These are phyloP conservation scores for Diaporthe helianthi DNA, from an alignment of 2,329 filamentous ascomycete species.

Conservation along the genomic window DNA sequence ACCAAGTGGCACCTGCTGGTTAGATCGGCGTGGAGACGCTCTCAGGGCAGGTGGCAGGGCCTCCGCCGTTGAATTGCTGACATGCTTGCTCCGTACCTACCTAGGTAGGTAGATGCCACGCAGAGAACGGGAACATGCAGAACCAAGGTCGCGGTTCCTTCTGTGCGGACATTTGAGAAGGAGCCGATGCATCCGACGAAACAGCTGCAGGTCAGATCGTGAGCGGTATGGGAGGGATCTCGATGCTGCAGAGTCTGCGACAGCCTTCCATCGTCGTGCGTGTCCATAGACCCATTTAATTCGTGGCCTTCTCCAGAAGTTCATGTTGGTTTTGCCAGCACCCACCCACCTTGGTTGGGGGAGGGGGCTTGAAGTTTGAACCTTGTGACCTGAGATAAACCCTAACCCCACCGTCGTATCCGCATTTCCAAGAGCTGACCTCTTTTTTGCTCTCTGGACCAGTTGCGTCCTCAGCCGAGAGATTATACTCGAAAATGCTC, in stretches of 20 bases:
- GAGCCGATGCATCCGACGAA: slow-evolving; percentile 3
- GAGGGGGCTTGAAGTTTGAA: too few relatives aligned
- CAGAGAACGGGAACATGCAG: too few relatives aligned
- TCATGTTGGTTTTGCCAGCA: slow-evolving; percentile 20
- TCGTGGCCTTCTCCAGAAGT: slow-evolving; percentile 13
- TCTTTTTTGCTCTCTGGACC: neutral
- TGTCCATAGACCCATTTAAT: slow-evolving; percentile 24
- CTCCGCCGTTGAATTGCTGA: neutral
- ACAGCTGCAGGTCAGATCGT: slow-evolving; percentile 9
- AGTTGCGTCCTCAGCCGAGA: neutral
- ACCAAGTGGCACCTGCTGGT: neutral
- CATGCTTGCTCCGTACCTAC: too few relatives aligned
- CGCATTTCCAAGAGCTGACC: neutral
- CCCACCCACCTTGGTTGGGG: too few relatives aligned
- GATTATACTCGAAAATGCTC: neutral
- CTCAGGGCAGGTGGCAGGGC: neutral
- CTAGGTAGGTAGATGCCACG: too few relatives aligned
- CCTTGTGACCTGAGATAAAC: neutral
- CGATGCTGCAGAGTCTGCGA: slow-evolving; percentile 8
- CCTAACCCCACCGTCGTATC: slow-evolving; percentile 4
- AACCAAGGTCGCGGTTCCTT: too few relatives aligned
- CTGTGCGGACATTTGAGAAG: neutral
- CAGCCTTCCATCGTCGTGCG: slow-evolving; percentile 1
- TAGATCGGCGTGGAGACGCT: slow-evolving; percentile 15
- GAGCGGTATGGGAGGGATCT: neutral